phyloP scores from a whole-genome alignment of 352 stramenopile species.

The Blastocystis sp. region DNA sequence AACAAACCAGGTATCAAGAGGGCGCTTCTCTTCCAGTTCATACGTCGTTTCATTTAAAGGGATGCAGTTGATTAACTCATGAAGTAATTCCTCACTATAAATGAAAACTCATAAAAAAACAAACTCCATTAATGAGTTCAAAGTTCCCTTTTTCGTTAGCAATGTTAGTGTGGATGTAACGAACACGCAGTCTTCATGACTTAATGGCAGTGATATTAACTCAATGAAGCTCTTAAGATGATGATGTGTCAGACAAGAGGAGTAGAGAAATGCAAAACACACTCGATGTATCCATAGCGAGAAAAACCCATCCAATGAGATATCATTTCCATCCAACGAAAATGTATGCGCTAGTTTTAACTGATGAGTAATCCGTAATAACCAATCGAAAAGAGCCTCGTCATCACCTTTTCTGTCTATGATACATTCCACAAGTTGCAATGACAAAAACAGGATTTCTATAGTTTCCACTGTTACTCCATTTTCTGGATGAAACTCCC shows the following conservation, averaged over 20 bases:
- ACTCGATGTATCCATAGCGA: neutral
- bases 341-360: neutral
- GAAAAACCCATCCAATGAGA: neutral
- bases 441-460: neutral
- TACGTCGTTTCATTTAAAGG: neutral
- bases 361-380: neutral
- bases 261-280: neutral
- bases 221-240: neutral
- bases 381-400: neutral
- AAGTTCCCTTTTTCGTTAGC: neutral
- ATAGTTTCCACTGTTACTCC: neutral
- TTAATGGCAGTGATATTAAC: neutral
- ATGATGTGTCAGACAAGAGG: neutral
- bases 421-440: neutral
- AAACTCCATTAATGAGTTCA: neutral
- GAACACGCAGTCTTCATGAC: neutral
- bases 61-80: neutral
- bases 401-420: neutral
- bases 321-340: neutral
- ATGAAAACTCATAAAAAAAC: neutral
- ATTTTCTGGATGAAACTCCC: neutral
- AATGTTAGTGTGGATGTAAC: neutral
- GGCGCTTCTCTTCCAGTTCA: neutral
- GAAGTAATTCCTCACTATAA: neutral
- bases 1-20: neutral